phyloP scores from a whole-genome alignment of 2,329 filamentous ascomycete species.

The Claviceps africana region DNA sequence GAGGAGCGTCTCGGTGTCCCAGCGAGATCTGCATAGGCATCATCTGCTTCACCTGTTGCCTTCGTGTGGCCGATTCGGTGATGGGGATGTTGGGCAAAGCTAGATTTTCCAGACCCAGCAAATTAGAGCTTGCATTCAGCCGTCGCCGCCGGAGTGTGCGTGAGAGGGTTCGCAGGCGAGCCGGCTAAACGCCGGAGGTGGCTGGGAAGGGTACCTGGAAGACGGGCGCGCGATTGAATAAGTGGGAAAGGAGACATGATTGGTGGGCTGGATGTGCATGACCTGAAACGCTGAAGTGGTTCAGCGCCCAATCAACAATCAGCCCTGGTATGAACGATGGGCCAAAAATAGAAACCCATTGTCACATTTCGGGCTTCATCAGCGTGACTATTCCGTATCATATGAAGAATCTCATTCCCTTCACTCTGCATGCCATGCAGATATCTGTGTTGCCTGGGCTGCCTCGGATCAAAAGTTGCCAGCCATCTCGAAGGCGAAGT shows the following conservation, averaged over 20 bases:
- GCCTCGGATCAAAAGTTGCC: background rate
- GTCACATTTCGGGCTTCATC: background rate
- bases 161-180: background rate
- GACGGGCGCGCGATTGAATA: background rate
- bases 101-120: background rate
- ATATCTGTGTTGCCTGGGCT: background rate
- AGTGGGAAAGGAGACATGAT: slow-evolving; percentile 4
- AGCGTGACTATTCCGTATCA: background rate
- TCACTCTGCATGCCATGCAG: background rate
- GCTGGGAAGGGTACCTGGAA: background rate
- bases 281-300: slow-evolving; percentile 11
- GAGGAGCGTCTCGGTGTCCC: slow-evolving; percentile 4
- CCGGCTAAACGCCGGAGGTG: slow-evolving; percentile 3
- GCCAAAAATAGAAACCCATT: slow-evolving; percentile 10
- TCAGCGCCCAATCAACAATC: slow-evolving; percentile 7
- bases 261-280: slow-evolving; percentile 9
- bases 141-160: background rate
- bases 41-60: slow-evolving; percentile 1
- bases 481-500: background rate
- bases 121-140: background rate
- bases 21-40: slow-evolving; percentile 4
- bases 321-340: background rate
- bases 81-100: background rate
- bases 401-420: background rate
- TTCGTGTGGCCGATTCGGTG: background rate